Base-by-base conservation (phyloP, 2,329 filamentous ascomycete genomes). In the Cladosporium sp. region DNA sequence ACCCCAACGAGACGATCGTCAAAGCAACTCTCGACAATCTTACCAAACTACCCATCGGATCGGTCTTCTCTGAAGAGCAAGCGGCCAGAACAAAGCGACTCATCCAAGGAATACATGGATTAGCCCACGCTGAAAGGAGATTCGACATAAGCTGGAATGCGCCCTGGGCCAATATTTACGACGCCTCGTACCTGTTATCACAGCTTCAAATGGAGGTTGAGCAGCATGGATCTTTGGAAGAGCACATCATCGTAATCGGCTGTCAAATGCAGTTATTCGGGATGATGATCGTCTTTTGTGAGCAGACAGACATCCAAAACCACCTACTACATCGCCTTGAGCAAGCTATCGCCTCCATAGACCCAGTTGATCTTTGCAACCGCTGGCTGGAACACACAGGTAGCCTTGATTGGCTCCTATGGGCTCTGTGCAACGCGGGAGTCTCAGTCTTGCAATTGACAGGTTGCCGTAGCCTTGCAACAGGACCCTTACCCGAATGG, bases 191-290 rank as follows among this genome's bases (percentile, higher is more conserved):
- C 41, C 2, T 59, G 14, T 14, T 59, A 47, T 24, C 57, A 12
- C 36, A 59, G 26, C 38, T 59, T 3, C 57, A 59, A 12, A 26
- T 59, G 8, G 36, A 41, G 2, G 24, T 47, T 38, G 57, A 59
- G 26, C 24, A 28, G 6, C 21, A 47, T 26, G 34, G 57, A 14
- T 59, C 57, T 8, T 2, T 32, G 12, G 57, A 59, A 26, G 57
- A 59, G 47, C 34, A 14, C 14, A 18, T 59, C 36, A 32, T 47
- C 3, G n/a, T 59, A 14, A 30, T 59, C 24, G 15, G 38, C 24
- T 59, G 36, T 21, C 57, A 59, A 21, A 59, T 59, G 57, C 57
- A 59, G 36, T 32, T 28, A 3, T 59, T 38, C 24, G 57, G 57
- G 11, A 59, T 59, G 57, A 44, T 47, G 57, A 47, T n/a, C 3